A percentile compares a stretch with the other conserved stretches of the same genome.
These are phyloP conservation scores for Urochloa ruziziensis DNA, from an alignment of 176 grass and related monocot genomes.

Conservation along the genomic window DNA sequence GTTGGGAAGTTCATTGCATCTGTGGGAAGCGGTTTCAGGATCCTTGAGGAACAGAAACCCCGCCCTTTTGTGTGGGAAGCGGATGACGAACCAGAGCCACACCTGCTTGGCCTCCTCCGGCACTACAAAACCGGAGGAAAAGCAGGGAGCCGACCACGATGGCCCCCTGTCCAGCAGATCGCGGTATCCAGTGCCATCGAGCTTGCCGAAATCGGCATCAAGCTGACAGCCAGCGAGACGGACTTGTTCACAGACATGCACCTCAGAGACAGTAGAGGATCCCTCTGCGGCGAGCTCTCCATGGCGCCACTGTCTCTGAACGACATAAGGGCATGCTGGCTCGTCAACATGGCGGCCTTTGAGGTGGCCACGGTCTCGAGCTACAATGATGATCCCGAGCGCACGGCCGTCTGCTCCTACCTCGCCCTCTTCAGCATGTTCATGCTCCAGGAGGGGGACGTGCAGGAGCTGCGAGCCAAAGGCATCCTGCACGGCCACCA, in stretches of 20 bases:
- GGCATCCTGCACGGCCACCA: neutral
- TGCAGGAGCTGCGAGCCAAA: neutral
- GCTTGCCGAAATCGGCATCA: neutral
- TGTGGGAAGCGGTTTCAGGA: neutral
- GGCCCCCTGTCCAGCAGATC: neutral
- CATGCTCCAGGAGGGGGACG: slow-evolving; percentile 1
- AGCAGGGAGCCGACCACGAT: neutral
- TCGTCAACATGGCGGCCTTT: neutral
- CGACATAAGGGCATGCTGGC: neutral
- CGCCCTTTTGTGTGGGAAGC: no score
- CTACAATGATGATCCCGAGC: neutral
- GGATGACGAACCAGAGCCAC: no score
- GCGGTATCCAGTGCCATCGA: neutral
- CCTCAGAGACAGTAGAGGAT: neutral
- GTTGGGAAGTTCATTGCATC: neutral
- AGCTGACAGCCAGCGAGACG: neutral
- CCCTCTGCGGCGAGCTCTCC: neutral
- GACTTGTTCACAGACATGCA: neutral
- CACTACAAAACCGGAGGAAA: neutral
- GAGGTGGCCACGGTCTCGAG: neutral
- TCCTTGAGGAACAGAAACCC: no score
- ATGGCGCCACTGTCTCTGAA: neutral
- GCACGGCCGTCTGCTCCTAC: neutral
- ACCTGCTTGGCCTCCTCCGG: neutral
- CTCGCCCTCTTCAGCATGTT: neutral